phyloP scores from a whole-genome alignment of 1,284 basidiomycete species.

The Schizopora paradoxa region DNA sequence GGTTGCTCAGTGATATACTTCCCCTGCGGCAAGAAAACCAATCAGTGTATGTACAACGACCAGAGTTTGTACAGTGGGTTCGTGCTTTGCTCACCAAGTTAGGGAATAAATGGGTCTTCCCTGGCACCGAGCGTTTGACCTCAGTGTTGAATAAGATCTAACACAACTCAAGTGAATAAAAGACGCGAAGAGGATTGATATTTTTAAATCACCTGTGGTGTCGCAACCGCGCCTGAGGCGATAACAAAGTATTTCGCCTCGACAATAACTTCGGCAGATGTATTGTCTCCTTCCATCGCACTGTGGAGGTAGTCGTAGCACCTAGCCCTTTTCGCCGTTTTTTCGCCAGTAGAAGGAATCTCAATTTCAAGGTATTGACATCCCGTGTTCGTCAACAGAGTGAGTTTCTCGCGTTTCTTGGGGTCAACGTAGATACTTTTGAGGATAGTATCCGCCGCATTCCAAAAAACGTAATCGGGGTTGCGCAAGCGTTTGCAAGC shows the following conservation, averaged over 20 bases:
- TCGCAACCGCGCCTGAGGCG: slow-evolving; percentile 23
- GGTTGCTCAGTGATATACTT: slow-evolving; percentile 25
- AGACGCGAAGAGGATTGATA: neutral
- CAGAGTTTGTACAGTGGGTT: no score
- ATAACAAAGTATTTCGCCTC: slow-evolving; percentile 21
- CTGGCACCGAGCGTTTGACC: neutral
- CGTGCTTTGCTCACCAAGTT: slow-evolving; percentile 19
- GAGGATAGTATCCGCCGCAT: slow-evolving; percentile 24
- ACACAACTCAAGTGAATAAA: neutral
- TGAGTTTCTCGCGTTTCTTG: slow-evolving; percentile 15
- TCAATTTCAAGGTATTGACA: slow-evolving; percentile 15
- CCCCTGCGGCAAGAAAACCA: slow-evolving; percentile 17
- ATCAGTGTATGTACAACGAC: no score
- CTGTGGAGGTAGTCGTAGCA: neutral
- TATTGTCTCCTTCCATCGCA: slow-evolving; percentile 13
- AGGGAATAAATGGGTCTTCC: neutral
- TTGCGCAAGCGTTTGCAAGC: slow-evolving; percentile 24
- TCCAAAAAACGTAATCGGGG: slow-evolving; percentile 28
- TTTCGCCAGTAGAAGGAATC: neutral
- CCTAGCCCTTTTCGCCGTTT: slow-evolving; percentile 1
- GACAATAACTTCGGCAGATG: slow-evolving; percentile 15
- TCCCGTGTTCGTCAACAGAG: slow-evolving; percentile 21
- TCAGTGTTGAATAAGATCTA: neutral
- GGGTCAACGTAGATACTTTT: slow-evolving; percentile 19
- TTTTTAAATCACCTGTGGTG: slow-evolving; percentile 20